Evolutionary conservation across 139 green algal genomes (phyloP).

Genomic region (Raphidocelis subcapitata): DNA sequence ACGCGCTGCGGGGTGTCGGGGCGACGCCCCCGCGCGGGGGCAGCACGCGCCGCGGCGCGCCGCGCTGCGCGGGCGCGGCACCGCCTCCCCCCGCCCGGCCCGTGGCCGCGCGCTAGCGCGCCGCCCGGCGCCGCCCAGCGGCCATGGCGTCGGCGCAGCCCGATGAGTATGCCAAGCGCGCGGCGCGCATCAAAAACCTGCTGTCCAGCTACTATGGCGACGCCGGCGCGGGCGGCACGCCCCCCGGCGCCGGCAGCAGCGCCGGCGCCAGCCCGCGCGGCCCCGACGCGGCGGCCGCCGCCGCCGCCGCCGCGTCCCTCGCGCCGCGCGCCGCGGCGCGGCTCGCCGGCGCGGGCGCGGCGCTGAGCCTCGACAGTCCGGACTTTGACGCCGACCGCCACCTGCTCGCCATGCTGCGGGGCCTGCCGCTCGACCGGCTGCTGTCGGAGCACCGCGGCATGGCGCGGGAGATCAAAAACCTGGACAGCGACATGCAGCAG

Average conservation of each 20-base stretch:
- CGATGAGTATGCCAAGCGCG: slow-evolving; percentile 43
- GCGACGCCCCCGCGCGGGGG: too few species aligned
- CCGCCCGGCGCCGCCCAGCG: too few species aligned
- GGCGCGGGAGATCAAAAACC: slow-evolving; percentile 80
- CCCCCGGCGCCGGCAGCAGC: background rate
- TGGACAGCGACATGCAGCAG: slow-evolving; percentile 97
- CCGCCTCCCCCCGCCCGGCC: too few species aligned
- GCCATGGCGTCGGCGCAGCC: too few species aligned
- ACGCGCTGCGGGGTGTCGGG: too few species aligned
- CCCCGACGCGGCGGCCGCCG: background rate
- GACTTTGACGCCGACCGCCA: slow-evolving; percentile 56
- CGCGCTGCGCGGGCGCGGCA: too few species aligned
- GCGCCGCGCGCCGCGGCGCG: background rate
- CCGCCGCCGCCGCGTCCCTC: background rate
- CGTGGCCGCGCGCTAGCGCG: too few species aligned
- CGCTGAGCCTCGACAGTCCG: slow-evolving; percentile 44
- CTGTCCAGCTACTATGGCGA: slow-evolving; percentile 75
- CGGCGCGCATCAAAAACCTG: slow-evolving; percentile 59
- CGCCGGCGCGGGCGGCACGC: background rate
- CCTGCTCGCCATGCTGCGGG: slow-evolving; percentile 48
- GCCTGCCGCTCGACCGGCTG: slow-evolving; percentile 63
- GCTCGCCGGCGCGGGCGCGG: background rate
- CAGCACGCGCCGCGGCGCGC: too few species aligned
- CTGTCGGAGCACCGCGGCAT: slow-evolving; percentile 80
- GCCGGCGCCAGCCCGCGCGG: background rate